Percentiles rank a stretch among this genome's conserved stretches.
Evolutionary conservation across 2,329 filamentous ascomycete species (phyloP).

Genomic region (Penicillium griseofulvum): DNA sequence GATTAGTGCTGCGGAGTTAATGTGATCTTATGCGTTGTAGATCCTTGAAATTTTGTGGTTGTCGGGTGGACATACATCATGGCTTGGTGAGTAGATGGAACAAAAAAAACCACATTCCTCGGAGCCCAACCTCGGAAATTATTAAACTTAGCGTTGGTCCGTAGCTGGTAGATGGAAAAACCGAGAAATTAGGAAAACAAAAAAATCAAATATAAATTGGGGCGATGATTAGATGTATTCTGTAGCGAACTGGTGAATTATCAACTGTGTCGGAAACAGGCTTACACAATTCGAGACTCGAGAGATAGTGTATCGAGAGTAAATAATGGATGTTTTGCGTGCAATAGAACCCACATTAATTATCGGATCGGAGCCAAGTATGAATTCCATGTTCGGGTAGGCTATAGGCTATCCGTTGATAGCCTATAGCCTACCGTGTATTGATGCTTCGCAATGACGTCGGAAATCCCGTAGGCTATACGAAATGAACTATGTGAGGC

Average conservation of each 20-base stretch:
- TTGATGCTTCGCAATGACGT: not conserved
- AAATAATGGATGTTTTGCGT: no score
- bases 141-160: no score
- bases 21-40: not conserved
- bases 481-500: not conserved
- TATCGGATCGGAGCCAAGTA: not conserved
- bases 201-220: no score
- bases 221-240: no score
- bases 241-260: constrained; percentile 15
- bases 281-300: not conserved
- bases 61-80: not conserved
- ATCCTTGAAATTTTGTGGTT: not conserved
- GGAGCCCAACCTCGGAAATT: no score
- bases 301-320: not conserved
- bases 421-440: constrained; percentile 12
- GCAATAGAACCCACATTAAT: no score
- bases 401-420: not conserved
- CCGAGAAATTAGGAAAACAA: no score
- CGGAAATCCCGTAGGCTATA: not conserved
- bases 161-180: no score
- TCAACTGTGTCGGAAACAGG: not conserved
- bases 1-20: not conserved
- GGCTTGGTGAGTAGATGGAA: not conserved
- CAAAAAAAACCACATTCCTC: not conserved
- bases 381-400: not conserved